Conservation (phyloP, 2,329 filamentous ascomycete genomes). For the Ophiostoma himal-ulmi region DNA sequence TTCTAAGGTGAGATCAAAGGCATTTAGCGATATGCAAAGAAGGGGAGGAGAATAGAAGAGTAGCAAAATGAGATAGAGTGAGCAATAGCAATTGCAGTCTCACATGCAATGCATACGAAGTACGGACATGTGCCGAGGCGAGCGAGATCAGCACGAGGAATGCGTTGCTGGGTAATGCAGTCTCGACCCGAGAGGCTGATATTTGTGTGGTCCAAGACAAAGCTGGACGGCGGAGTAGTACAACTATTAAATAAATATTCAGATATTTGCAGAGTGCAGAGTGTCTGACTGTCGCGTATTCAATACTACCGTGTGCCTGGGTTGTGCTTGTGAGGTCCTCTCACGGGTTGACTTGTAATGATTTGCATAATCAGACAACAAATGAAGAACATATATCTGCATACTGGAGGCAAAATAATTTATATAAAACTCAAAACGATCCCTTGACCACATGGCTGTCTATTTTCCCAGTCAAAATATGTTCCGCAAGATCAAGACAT, state of each 20-base stretch:
- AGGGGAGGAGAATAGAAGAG: neutral
- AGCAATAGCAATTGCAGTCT: neutral
- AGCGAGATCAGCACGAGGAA: neutral
- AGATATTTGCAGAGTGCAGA: no score
- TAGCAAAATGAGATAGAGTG: neutral
- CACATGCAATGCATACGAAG: neutral
- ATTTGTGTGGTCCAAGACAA: neutral
- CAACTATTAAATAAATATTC: neutral
- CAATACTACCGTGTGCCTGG: neutral
- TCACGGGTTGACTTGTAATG: neutral
- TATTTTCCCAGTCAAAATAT: neutral
- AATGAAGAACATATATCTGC: neutral
- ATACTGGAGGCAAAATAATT: neutral
- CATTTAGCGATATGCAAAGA: neutral
- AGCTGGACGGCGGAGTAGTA: neutral
- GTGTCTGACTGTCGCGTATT: neutral
- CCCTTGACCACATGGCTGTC: neutral
- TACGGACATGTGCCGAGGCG: neutral
- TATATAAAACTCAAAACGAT: neutral
- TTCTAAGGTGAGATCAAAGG: neutral
- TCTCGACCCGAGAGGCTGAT: neutral
- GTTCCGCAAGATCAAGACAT: neutral
- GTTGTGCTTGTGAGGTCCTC: neutral
- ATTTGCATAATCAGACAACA: neutral
- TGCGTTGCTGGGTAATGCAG: constrained; percentile 1